Conservation (phyloP, 257 asterid species). For the Echites panduratus region DNA sequence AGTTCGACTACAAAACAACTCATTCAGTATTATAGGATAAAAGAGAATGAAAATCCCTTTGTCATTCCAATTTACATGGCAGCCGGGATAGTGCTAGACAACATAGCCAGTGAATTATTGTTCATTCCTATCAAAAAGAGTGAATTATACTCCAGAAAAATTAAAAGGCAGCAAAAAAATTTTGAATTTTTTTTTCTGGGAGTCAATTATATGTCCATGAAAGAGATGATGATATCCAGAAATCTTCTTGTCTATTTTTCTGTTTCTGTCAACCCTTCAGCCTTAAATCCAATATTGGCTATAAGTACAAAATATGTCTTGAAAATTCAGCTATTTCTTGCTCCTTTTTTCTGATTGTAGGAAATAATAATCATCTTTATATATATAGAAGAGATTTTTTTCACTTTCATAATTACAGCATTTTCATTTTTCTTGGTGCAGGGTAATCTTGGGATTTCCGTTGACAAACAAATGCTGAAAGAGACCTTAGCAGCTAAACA, state of each 20-base stretch:
- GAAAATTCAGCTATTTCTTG: not conserved
- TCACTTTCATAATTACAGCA: not conserved
- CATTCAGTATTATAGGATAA: too few relatives aligned
- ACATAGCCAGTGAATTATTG: not conserved
- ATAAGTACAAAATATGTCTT: not conserved
- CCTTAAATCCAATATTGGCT: not conserved
- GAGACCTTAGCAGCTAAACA: not conserved
- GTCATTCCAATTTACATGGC: too few relatives aligned
- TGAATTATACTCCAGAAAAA: not conserved
- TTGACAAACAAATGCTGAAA: not conserved
- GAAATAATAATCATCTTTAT: not conserved
- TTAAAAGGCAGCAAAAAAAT: not conserved
- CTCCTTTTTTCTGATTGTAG: not conserved
- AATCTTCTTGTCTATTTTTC: not conserved
- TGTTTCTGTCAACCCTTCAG: not conserved
- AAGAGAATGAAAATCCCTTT: too few relatives aligned
- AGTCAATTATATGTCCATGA: not conserved
- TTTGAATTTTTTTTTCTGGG: not conserved
- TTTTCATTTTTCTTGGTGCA: not conserved
- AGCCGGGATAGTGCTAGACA: not conserved
- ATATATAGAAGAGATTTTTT: not conserved
- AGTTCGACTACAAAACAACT: too few relatives aligned
- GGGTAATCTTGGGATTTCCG: not conserved
- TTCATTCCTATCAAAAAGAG: not conserved
- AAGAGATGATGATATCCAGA: not conserved